These are phyloP conservation scores for Solanum piurae DNA, from an alignment of 257 asterid genomes.

Conservation along the genomic window DNA sequence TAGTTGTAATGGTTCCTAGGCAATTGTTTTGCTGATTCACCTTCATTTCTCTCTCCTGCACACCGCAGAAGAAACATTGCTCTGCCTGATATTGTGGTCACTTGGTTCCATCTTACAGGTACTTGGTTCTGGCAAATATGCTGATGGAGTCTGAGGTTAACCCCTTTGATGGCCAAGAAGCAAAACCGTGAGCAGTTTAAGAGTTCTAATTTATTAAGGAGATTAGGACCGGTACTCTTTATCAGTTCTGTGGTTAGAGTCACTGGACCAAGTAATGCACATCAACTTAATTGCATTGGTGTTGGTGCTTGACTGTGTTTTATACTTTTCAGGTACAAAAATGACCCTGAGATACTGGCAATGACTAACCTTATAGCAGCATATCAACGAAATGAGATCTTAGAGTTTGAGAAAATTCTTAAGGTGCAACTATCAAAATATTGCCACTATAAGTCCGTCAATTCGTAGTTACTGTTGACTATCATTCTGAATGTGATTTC, in stretches of 20 bases:
- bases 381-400: conserved; percentile 89
- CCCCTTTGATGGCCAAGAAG: conserved; percentile 99
- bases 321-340: conserved; percentile 55
- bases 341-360: conserved; percentile 93
- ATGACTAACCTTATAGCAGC: conserved; percentile 98
- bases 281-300: neutral
- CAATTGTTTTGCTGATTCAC: neutral
- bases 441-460: neutral
- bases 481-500: neutral
- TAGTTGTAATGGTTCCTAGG: neutral
- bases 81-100: neutral
- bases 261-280: neutral
- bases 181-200: conserved; percentile 70
- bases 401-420: conserved; percentile 92
- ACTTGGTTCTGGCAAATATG: conserved; percentile 97
- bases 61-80: neutral
- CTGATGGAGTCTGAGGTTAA: conserved; percentile 97
- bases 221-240: neutral
- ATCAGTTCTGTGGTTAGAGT: neutral
- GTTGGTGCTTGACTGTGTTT: neutral
- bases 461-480: neutral
- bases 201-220: neutral
- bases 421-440: conserved; percentile 42
- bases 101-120: conserved; percentile 33
- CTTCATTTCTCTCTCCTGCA: neutral